Evolutionary conservation across 352 stramenopile genomes (phyloP).

Genomic region (Pythium grandisporangium): DNA sequence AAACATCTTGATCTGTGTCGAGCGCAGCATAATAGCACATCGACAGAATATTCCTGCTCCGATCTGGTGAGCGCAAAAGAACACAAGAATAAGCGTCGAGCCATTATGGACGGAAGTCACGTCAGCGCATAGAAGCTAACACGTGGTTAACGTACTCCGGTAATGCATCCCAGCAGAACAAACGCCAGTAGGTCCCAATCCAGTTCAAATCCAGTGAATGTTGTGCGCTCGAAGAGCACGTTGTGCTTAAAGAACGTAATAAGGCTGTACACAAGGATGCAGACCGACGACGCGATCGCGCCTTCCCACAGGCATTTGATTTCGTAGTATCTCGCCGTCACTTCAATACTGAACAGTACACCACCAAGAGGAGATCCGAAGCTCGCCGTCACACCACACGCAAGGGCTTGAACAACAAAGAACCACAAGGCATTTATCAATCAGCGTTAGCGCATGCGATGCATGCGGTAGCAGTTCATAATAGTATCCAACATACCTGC

Average conservation of each 20-base stretch:
- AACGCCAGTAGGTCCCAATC: slow-evolving; percentile 73
- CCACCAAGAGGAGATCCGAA: slow-evolving; percentile 74
- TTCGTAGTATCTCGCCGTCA: slow-evolving; percentile 78
- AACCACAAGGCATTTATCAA: slow-evolving; percentile 1
- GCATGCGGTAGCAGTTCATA: neutral
- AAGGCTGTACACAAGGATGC: slow-evolving; percentile 69
- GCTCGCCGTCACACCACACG: slow-evolving; percentile 68
- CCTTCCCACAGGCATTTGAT: slow-evolving; percentile 82
- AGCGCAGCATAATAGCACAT: slow-evolving; percentile 30
- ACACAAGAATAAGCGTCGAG: too few species aligned
- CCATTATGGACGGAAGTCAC: too few species aligned
- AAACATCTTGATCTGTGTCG: slow-evolving; percentile 42
- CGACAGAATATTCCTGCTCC: slow-evolving; percentile 57
- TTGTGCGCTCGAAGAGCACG: slow-evolving; percentile 69
- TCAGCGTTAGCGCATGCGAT: neutral
- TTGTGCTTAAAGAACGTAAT: slow-evolving; percentile 67
- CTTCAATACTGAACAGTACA: slow-evolving; percentile 80
- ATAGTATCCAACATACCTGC: slow-evolving; percentile 19
- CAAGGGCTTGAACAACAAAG: slow-evolving; percentile 24
- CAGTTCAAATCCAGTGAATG: slow-evolving; percentile 71
- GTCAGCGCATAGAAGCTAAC: neutral
- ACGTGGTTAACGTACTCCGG: slow-evolving; percentile 32
- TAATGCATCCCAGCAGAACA: slow-evolving; percentile 49
- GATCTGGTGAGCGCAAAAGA: slow-evolving; percentile 22
- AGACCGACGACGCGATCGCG: slow-evolving; percentile 73